A percentile compares a stretch with the other conserved stretches of the same genome.
phyloP scores from a whole-genome alignment of 768 basidiomycete species.

The Porphyrellus cyaneotinctus region DNA sequence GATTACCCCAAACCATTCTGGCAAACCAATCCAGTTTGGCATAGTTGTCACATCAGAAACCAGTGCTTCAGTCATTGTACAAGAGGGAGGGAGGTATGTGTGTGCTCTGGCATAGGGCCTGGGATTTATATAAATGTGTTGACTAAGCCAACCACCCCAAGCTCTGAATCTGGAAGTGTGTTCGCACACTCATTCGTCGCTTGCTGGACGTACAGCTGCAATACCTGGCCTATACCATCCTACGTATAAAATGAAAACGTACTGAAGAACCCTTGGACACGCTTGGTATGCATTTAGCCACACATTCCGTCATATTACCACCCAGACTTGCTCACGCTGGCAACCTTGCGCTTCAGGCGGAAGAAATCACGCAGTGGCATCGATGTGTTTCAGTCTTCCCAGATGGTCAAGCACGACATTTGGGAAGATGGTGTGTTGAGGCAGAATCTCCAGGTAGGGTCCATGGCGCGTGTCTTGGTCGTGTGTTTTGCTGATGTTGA shows the following conservation, averaged over 20 bases:
- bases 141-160: no score
- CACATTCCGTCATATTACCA: neutral
- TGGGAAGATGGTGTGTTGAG: constrained; percentile 61
- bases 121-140: no score
- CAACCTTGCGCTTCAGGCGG: constrained; percentile 53
- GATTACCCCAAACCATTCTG: no score
- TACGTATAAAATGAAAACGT: constrained; percentile 80
- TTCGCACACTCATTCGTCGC: no score
- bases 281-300: constrained; percentile 47
- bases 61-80: no score
- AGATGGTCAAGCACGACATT: constrained; percentile 65
- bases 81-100: no score
- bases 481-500: neutral
- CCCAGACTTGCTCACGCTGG: constrained; percentile 11
- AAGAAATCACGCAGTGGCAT: constrained; percentile 56
- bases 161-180: no score
- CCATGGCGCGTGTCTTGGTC: neutral
- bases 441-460: constrained; percentile 58
- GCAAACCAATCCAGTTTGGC: no score
- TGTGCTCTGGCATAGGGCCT: no score
- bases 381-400: constrained; percentile 76
- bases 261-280: constrained; percentile 82
- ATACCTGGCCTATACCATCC: constrained; percentile 56
- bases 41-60: no score
- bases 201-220: constrained; percentile 13